Base-by-base conservation (phyloP, 2,329 filamentous ascomycete species). In the Lasiodiplodia hormozganensis region DNA sequence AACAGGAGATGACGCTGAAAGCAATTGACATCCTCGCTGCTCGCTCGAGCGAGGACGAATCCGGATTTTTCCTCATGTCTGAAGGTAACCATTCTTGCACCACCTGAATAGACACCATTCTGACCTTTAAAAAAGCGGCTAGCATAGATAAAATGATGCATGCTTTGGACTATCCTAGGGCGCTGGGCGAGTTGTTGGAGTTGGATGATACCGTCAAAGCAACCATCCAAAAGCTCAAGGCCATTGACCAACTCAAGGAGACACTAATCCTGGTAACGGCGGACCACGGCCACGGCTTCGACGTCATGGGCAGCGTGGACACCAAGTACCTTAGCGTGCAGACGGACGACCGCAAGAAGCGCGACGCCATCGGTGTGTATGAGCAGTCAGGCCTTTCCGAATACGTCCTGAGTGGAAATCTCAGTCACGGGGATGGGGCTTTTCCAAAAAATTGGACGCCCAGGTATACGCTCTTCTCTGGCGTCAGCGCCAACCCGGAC, bases 141-240 rank as follows among this genome's bases (percentile, higher is more conserved):
- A 92, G 89, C 2, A 92, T 96, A 73, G 93, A 96, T 82, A 96
- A 96, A 85, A 90, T 93, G 85, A 96, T 96, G 92, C 93, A 96
- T 82, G 79, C 72, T 0, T 86, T 96, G 23, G 93, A 96, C 82
- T 96, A 96, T 77, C 92, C 96, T 81, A 91, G 93, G 66, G 91
- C 93, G 0, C 88, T 96, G 0, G 93, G 91, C 67, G 93, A 96
- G 74, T 88, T 96, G 1, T 87, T 96, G 51, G 93, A 96, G 82
- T 86, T 96, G 40, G 92, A 96, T 76, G 92, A 96, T 80, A 94
- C 93, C 4, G 83, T 96, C 73, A 89, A 89, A 65, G 91, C 91
- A 21, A 93, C 92, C 3, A 85, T 95, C 66, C 85, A 85, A 57
- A 89, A 92, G 76, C 89, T 96, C 53, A 84, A 88, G 74, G 81